A percentile compares a stretch with the other conserved stretches of the same genome.
Conservation (phyloP, 129 eudicot genomes). For the Artemisia tridentata region DNA sequence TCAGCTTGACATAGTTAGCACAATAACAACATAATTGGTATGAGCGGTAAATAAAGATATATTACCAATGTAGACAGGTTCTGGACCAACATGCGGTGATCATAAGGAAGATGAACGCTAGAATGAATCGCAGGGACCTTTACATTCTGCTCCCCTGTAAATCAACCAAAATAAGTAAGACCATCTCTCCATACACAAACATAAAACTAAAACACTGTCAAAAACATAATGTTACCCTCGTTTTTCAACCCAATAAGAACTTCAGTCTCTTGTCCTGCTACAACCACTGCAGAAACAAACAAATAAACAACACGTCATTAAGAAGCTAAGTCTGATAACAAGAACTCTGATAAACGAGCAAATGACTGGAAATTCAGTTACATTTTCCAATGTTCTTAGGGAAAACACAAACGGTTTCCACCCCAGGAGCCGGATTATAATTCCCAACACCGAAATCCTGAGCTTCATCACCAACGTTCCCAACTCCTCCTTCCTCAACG, state of each 20-base stretch:
- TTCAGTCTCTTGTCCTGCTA: slow-evolving; percentile 83
- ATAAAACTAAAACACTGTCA: not conserved
- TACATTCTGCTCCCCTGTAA: slow-evolving; percentile 56
- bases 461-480: slow-evolving; percentile 62
- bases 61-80: slow-evolving; percentile 43
- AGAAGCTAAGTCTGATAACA: not conserved
- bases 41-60: not conserved
- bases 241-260: slow-evolving; percentile 80
- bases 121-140: slow-evolving; percentile 65
- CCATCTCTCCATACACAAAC: slow-evolving; percentile 12
- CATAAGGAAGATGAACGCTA: slow-evolving; percentile 64
- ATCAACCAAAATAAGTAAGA: slow-evolving; percentile 12
- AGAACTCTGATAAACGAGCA: not conserved
- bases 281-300: slow-evolving; percentile 52
- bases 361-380: not conserved
- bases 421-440: slow-evolving; percentile 72
- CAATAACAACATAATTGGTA: not conserved
- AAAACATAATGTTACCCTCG: slow-evolving; percentile 52
- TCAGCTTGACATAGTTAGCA: not conserved
- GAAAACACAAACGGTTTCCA: slow-evolving; percentile 87
- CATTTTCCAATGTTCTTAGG: slow-evolving; percentile 75
- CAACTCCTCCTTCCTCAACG: slow-evolving; percentile 52
- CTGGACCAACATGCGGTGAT: slow-evolving; percentile 64
- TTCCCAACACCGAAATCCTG: slow-evolving; percentile 64
- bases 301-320: not conserved